Base-by-base conservation (phyloP, 2,329 filamentous ascomycete genomes). In the Metarhizium album region DNA sequence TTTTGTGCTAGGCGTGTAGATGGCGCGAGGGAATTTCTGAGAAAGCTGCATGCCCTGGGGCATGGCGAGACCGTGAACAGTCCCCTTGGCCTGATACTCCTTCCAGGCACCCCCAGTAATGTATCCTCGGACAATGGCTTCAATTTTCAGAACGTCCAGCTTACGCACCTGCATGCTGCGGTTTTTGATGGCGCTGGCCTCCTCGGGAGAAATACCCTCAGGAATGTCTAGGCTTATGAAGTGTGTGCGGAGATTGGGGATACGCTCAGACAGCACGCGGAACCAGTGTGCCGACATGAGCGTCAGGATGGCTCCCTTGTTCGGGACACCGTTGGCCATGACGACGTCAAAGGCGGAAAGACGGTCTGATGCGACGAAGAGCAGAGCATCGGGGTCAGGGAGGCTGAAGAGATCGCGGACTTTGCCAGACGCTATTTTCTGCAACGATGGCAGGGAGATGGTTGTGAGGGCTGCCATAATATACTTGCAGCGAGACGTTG, bases 281-380 rank as follows among this genome's bases (percentile, higher is more conserved):
- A 82, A 80, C 78, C 78, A 82, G 60, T 78, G 73, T 14, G 72
- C 61, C 2, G 69, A 71, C 37, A 68, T 58, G 45, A 65, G 61
- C 27, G 71, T 75, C 47, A 80, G 68, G 48, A 79, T 67, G 52
- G 66, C 64, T 57, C 78, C 78, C 70, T 81, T 81, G 62, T 70
- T 62, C 45, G 73, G 71, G 47, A 78, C 72, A 56, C 73, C 73
- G 60, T 93, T 96, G 60, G 79, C 72, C 76, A 95, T 83, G 59
- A 95, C 82, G 59, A 94, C 89, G 76, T 97, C 91, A 74, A 91
- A 97, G 51, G 93, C 93, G 23, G 89, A 95, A 66, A 96, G 93
- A 58, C 93, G 85, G 71, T 96, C 90, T 14, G 87, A 86, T 23
- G 87, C 85, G 50, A 90, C 82, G 64, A 95, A 91, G 51, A 95